Base-by-base conservation (phyloP, 2,329 filamentous ascomycete genomes). In the Diplocarpon mali region DNA sequence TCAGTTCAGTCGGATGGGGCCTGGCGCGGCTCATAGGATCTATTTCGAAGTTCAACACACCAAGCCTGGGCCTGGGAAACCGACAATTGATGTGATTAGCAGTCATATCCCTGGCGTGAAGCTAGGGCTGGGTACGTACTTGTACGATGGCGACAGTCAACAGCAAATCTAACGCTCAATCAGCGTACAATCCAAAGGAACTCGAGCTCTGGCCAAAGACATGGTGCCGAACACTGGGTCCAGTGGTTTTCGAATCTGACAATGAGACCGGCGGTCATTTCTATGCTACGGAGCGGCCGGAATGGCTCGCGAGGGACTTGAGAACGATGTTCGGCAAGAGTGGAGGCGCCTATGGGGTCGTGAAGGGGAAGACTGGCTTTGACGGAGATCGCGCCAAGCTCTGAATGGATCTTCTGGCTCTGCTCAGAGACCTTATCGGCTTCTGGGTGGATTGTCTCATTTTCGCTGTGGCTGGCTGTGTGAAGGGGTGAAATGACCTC, bases 1-100 rank as follows among this genome's bases (percentile, higher is more conserved):
- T 60, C 77, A 73, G 58, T 87, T 87, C 63, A 80, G 75, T 8
- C 71, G 66, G 0, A 79, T 82, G 1, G 83, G 85, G 0, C 78
- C 84, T 0, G 78, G 77, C 1, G 81, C 84, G 0, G 78, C 73
- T 48, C 58, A 76, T 8, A 64, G 80, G 7, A 85, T 88, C 39
- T 90, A 90, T 63, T 87, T 87, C 55, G 84, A 88, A 61, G 65
- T 67, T 0, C 62, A 55, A 5, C 76, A 79, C 46, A 60, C 61
- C 30, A 41, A 45, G 8, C 47, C 46, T 10, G 49, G 39, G 57
- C 39, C 55, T 48, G 15, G 51, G 14, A 39, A 16, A 29, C 11
- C 57, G 6, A 52, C 45, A 5, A 10, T 56, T 58, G 9, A 63
- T 60, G 32, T 61, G 1, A 5, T 34, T 6, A 5, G 2, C 1